Conservation (phyloP, 2,329 filamentous ascomycete species). For the Phialophora verrucosa region DNA sequence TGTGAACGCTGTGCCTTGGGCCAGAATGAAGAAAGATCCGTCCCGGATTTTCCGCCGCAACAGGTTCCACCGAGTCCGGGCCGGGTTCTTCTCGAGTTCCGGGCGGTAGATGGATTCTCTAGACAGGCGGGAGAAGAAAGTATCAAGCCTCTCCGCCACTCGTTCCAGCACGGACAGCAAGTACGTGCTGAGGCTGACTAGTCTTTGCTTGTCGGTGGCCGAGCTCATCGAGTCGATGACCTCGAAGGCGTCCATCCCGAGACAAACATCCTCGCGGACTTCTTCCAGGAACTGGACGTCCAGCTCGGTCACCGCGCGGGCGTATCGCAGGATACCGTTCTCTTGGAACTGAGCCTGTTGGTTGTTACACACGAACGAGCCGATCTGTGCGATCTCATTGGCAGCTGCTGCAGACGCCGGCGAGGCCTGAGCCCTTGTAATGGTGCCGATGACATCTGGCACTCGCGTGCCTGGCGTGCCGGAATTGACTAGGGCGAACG, state of each 20-base stretch:
- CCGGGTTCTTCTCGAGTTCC: conserved; percentile 60
- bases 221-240: conserved; percentile 53
- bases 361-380: conserved; percentile 28
- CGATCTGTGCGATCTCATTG: conserved; percentile 29
- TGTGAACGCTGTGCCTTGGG: conserved; percentile 20
- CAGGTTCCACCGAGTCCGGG: conserved; percentile 59
- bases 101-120: conserved; percentile 59
- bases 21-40: conserved; percentile 55
- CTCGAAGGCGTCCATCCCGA: conserved; percentile 62
- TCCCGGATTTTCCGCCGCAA: conserved; percentile 57
- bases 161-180: conserved; percentile 60
- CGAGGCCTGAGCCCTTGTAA: conserved; percentile 25
- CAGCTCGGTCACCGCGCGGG: conserved; percentile 28
- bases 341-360: conserved; percentile 29
- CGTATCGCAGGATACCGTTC: conserved; percentile 25
- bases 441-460: conserved; percentile 30
- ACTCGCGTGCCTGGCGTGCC: conserved; percentile 22
- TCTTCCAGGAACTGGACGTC: conserved; percentile 29
- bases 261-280: conserved; percentile 23
- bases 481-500: conserved; percentile 27
- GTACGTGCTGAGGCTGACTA: conserved; percentile 50
- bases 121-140: conserved; percentile 60
- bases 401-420: conserved; percentile 15
- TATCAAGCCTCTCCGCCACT: conserved; percentile 59
- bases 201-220: conserved; percentile 48